Evolutionary conservation across 768 basidiomycete species (phyloP).

Genomic region (Kwoniella sp.): DNA sequence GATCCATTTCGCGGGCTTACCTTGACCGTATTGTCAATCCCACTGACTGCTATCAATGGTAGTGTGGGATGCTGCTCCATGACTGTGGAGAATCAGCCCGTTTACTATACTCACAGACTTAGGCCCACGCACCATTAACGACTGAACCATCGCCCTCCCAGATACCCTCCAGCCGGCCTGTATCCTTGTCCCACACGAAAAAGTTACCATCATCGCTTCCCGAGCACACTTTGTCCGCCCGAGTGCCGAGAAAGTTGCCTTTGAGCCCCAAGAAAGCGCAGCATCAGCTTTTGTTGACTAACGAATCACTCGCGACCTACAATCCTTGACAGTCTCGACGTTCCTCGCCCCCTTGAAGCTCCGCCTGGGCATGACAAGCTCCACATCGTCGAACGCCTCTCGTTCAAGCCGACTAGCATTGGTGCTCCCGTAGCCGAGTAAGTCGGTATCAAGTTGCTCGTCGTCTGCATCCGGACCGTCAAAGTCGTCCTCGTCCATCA

Average conservation of each 20-base stretch:
- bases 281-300: neutral
- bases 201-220: slow-evolving; percentile 74
- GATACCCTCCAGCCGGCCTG: slow-evolving; percentile 64
- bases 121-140: slow-evolving; percentile 59
- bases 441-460: slow-evolving; percentile 42
- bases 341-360: slow-evolving; percentile 70
- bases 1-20: slow-evolving; percentile 52
- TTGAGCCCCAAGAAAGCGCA: too few relatives aligned
- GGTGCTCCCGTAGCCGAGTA: slow-evolving; percentile 6
- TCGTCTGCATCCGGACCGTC: slow-evolving; percentile 49
- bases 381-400: slow-evolving; percentile 51
- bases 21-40: slow-evolving; percentile 81
- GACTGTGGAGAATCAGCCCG: slow-evolving; percentile 42
- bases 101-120: neutral
- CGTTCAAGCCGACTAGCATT: slow-evolving; percentile 9
- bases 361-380: slow-evolving; percentile 59
- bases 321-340: slow-evolving; percentile 79
- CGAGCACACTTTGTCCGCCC: slow-evolving; percentile 71
- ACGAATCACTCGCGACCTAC: too few relatives aligned
- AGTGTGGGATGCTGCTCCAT: slow-evolving; percentile 75
- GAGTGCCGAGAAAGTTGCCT: slow-evolving; percentile 81
- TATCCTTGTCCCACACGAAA: slow-evolving; percentile 77
- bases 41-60: slow-evolving; percentile 77
- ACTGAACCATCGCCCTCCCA: slow-evolving; percentile 76
- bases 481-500: slow-evolving; percentile 45